phyloP scores from a whole-genome alignment of 371 early-diverging fungal species.

The Mucor indicus region DNA sequence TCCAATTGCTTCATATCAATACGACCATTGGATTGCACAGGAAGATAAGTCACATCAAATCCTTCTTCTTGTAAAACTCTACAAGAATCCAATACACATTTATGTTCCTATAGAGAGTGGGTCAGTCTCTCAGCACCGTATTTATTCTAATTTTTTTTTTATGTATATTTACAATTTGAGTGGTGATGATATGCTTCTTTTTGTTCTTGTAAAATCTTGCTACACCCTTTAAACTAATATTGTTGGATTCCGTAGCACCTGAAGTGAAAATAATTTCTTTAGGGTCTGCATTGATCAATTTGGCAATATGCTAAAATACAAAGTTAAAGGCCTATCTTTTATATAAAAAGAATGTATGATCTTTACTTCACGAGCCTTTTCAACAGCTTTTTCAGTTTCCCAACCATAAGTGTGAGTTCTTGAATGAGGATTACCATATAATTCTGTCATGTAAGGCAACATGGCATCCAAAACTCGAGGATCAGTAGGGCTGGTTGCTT shows the following conservation, averaged over 20 bases:
- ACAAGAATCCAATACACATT: conserved; percentile 99
- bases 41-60: conserved; percentile 97
- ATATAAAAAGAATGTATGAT: too few species aligned
- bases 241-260: conserved; percentile 99
- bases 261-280: conserved; percentile 99
- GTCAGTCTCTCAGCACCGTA: not conserved
- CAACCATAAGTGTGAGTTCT: conserved; percentile 98
- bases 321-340: not conserved
- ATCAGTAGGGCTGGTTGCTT: conserved; percentile 98
- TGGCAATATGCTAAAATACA: conserved; percentile 76
- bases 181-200: conserved; percentile 98
- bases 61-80: conserved; percentile 96
- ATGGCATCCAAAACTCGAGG: conserved; percentile 97
- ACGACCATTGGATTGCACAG: conserved; percentile 87
- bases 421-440: conserved; percentile 99
- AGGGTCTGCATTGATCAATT: conserved; percentile 92
- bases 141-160: not conserved
- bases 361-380: conserved; percentile 83
- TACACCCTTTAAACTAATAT: conserved; percentile 96
- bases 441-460: conserved; percentile 94
- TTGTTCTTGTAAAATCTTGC: conserved; percentile 93
- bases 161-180: conserved; percentile 73
- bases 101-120: conserved; percentile 82
- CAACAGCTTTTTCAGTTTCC: conserved; percentile 97
- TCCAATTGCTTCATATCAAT: conserved; percentile 79